Base-by-base conservation (phyloP, 2,329 filamentous ascomycete species). In the Fusarium algeriense region DNA sequence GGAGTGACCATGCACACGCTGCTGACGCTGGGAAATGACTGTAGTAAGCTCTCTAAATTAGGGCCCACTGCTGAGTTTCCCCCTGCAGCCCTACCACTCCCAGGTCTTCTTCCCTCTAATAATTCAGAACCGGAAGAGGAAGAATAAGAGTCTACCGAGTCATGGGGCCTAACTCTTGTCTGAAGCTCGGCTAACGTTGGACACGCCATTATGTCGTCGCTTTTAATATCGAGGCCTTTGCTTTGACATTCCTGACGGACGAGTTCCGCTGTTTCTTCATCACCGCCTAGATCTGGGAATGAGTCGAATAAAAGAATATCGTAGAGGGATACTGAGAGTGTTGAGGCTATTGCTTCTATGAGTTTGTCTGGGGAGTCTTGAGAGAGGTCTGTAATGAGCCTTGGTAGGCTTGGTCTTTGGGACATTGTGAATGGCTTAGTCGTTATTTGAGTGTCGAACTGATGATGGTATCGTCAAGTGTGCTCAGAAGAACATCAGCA, bases 101-200 rank as follows among this genome's bases (percentile, higher is more conserved):
- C 15, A 61, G 54, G 28, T 49, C 58, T 53, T 38, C 49, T 41
- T 34, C 12, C 7, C 35, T 12, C 38, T 28, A 35, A 15, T 28
- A 19, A 15, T n/a, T 45, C 58, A 40, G 55, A 14, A 15, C 35
- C 26, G 15, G 60, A 62, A 7, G 52, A 32, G n/a, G 61, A 65
- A 5, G 38, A 45, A 41, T 37, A 68, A 2, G 71, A 63, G 3
- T 59, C 71, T 35, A 45, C 64, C 12, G 71, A 74, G 9, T 64
- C 67, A 26, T 52, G 37, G 2, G 67, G 55, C 13, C 64, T 77
- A 30, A 83, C 76, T 65, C 80, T 79, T 3, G 81, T 83, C 73
- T 85, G 83, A 26, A 85, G 76, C 69, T 86, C 84, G 55, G 83
- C 81, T 43, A 86, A 75, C 6, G 81, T 85, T 52, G 78, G 78